These are phyloP conservation scores for Scheffersomyces cryptocercus DNA, from an alignment of 1,139 yeast species.

Conservation along the genomic window DNA sequence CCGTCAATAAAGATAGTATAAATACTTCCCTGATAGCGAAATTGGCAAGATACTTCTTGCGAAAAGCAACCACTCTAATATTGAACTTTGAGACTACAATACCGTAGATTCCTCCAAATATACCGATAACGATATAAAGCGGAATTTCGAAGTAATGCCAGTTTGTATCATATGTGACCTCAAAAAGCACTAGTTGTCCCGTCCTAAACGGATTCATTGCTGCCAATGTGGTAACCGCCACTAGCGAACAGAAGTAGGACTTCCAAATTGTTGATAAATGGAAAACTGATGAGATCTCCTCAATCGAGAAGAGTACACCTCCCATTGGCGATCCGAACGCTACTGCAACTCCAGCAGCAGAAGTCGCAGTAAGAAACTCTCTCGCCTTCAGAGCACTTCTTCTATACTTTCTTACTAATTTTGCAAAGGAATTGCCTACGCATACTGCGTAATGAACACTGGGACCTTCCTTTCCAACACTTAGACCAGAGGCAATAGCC, in stretches of 20 bases:
- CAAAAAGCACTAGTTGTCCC: slow-evolving; percentile 90
- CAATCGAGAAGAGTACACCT: slow-evolving; percentile 68
- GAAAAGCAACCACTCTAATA: slow-evolving; percentile 72
- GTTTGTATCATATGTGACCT: slow-evolving; percentile 77
- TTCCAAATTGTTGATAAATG: slow-evolving; percentile 85
- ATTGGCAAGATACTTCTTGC: slow-evolving; percentile 64
- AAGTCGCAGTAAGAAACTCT: slow-evolving; percentile 58
- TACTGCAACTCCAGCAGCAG: slow-evolving; percentile 75
- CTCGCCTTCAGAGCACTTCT: slow-evolving; percentile 53
- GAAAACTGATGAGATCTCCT: slow-evolving; percentile 72
- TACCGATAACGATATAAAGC: slow-evolving; percentile 72
- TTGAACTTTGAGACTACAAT: slow-evolving; percentile 78
- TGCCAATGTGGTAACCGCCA: slow-evolving; percentile 80
- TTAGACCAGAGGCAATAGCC: slow-evolving; percentile 79
- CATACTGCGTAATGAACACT: slow-evolving; percentile 86
- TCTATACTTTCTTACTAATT: slow-evolving; percentile 46
- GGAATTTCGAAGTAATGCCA: slow-evolving; percentile 92
- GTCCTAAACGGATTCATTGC: slow-evolving; percentile 87
- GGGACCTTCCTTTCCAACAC: slow-evolving; percentile 86
- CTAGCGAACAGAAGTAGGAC: slow-evolving; percentile 85
- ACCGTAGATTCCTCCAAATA: slow-evolving; percentile 92
- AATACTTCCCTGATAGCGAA: slow-evolving; percentile 73
- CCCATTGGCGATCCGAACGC: slow-evolving; percentile 78
- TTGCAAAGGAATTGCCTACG: slow-evolving; percentile 68
- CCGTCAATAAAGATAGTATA: slow-evolving; percentile 66